Conservation (phyloP, 2,329 filamentous ascomycete species). For the Cercospora sp. region DNA sequence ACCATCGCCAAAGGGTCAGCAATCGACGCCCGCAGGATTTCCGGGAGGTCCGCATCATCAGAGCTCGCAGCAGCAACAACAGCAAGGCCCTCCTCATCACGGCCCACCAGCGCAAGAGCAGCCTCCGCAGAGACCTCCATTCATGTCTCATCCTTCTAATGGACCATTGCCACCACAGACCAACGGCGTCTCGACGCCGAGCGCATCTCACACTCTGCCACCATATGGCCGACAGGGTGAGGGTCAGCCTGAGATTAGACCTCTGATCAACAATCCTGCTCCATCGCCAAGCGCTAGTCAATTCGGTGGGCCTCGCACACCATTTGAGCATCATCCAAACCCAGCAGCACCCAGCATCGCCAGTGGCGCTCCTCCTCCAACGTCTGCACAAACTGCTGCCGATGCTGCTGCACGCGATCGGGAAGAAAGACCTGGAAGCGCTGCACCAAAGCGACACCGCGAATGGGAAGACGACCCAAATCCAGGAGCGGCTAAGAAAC, state of each 20-base stretch:
- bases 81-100: conserved; percentile 52
- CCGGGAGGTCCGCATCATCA: conserved; percentile 48
- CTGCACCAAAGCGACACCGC: conserved; percentile 75
- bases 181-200: conserved; percentile 47
- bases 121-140: conserved; percentile 29
- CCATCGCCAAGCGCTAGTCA: conserved; percentile 79
- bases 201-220: conserved; percentile 56
- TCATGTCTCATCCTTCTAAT: conserved; percentile 29
- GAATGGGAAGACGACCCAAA: conserved; percentile 84
- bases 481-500: conserved; percentile 67
- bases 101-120: conserved; percentile 24
- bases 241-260: conserved; percentile 82
- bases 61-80: conserved; percentile 44
- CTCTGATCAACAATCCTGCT: conserved; percentile 75
- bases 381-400: conserved; percentile 57
- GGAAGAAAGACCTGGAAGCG: conserved; percentile 76
- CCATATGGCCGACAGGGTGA: conserved; percentile 60
- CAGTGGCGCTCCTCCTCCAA: conserved; percentile 67
- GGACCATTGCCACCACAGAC: conserved; percentile 26
- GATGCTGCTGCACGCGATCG: conserved; percentile 66
- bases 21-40: conserved; percentile 56
- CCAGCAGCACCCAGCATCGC: conserved; percentile 61
- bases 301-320: conserved; percentile 69
- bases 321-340: conserved; percentile 74
- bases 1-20: conserved; percentile 60